Conservation (phyloP, 768 basidiomycete species). For the Fibroporia radiculosa region DNA sequence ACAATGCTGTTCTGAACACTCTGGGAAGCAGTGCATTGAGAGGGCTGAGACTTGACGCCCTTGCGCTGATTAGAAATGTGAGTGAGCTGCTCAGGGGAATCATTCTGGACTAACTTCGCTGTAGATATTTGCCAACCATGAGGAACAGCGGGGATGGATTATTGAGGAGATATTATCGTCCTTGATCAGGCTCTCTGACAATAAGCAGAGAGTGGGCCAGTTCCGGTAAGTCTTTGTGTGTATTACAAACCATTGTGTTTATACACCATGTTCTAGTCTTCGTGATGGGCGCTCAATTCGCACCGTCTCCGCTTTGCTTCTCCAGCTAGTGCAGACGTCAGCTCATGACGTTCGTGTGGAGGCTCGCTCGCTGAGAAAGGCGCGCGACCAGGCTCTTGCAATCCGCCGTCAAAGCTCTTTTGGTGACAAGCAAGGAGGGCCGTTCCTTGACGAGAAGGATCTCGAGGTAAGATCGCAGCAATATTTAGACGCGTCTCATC, state of each 20-base stretch:
- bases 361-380: conserved; percentile 52
- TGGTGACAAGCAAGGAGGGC: conserved; percentile 40
- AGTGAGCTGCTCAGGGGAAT: conserved; percentile 22
- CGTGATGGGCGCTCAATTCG: conserved; percentile 88
- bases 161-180: conserved; percentile 95
- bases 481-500: background rate
- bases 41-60: conserved; percentile 70
- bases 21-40: conserved; percentile 78
- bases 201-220: conserved; percentile 84
- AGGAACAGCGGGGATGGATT: conserved; percentile 91
- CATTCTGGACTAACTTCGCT: background rate
- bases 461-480: conserved; percentile 37
- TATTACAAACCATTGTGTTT: background rate
- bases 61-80: conserved; percentile 81
- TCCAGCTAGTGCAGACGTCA: conserved; percentile 96
- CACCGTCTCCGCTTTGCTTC: conserved; percentile 84
- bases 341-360: conserved; percentile 79
- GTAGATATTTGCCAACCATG: conserved; percentile 87
- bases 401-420: conserved; percentile 59
- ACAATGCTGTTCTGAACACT: conserved; percentile 49
- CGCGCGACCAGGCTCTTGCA: conserved; percentile 52
- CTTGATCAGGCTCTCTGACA: conserved; percentile 82
- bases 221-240: conserved; percentile 53
- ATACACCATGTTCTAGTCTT: conserved; percentile 45
- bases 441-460: conserved; percentile 63